A percentile compares a stretch with the other conserved stretches of the same genome.
phyloP scores from a whole-genome alignment of 345 rosid genomes.

The Syzygium aromaticum region DNA sequence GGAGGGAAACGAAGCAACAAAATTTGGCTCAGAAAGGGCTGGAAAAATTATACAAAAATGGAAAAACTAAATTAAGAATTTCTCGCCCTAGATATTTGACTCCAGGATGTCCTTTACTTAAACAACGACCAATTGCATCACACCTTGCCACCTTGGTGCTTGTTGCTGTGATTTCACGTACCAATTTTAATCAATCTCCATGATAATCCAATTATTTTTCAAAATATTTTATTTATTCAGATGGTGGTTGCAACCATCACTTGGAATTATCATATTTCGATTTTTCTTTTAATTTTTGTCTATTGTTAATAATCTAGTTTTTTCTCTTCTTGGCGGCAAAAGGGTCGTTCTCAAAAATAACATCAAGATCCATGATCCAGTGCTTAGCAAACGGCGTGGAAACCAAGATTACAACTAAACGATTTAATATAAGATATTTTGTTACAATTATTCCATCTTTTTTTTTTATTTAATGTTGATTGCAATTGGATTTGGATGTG shows the following conservation, averaged over 20 bases:
- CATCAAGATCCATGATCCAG: neutral
- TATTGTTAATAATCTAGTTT: neutral
- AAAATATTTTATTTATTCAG: neutral
- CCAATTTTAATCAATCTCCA: neutral
- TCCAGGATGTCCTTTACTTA: neutral
- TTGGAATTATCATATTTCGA: neutral
- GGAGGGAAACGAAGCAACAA: neutral
- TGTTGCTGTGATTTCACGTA: neutral
- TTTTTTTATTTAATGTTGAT: fast-evolving
- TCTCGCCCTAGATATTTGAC: too few species aligned
- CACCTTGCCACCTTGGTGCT: neutral
- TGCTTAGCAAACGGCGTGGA: neutral
- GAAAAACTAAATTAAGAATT: too few species aligned
- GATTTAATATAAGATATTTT: too few species aligned
- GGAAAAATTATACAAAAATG: too few species aligned
- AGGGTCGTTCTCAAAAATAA: neutral
- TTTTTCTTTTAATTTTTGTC: neutral
- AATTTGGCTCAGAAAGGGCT: neutral
- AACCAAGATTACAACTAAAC: neutral
- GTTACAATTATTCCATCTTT: too few species aligned
- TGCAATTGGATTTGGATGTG: neutral
- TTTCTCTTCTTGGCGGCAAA: neutral
- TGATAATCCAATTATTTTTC: neutral
- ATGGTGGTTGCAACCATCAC: neutral
- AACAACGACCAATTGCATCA: neutral